Conservation (phyloP, 2,329 filamentous ascomycete genomes). For the Diplodia mutila region DNA sequence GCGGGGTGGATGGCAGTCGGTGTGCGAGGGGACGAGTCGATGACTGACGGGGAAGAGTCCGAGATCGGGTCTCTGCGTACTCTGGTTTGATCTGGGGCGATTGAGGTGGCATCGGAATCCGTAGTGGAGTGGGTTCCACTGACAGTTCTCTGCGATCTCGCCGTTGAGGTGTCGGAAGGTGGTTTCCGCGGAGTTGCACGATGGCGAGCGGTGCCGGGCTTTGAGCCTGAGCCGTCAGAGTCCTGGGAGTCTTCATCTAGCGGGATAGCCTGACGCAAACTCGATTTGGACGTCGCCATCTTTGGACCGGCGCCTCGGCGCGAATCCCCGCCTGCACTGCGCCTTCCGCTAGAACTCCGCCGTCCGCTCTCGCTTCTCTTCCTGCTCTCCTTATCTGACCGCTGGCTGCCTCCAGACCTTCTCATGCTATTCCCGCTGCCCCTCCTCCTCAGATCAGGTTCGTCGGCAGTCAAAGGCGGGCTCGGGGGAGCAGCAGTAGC, state of each 20-base stretch:
- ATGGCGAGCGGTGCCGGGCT: constrained; percentile 44
- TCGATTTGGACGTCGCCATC: constrained; percentile 47
- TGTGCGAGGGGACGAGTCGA: constrained; percentile 52
- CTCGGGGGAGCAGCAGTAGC: constrained; percentile 49
- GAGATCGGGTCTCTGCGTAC: constrained; percentile 34
- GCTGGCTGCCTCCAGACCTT: constrained; percentile 41
- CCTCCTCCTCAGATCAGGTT: constrained; percentile 50
- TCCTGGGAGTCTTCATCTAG: constrained; percentile 46
- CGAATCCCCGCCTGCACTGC: constrained; percentile 43
- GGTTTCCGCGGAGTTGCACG: constrained; percentile 30
- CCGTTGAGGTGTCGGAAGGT: constrained; percentile 29
- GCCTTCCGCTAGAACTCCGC: constrained; percentile 10
- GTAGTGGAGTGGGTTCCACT: constrained; percentile 46
- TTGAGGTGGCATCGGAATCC: constrained; percentile 53
- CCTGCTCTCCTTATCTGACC: constrained; percentile 36
- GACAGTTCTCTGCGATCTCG: constrained; percentile 43
- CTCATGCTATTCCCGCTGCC: constrained; percentile 51
- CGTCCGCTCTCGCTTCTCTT: constrained; percentile 43
- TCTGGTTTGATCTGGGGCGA: constrained; percentile 45
- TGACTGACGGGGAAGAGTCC: constrained; percentile 45
- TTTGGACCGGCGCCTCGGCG: constrained; percentile 43
- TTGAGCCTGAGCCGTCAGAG: constrained; percentile 46
- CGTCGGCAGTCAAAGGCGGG: constrained; percentile 50
- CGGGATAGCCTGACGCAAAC: constrained; percentile 45
- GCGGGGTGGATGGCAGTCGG: constrained; percentile 46